Percentiles rank a stretch among this genome's conserved stretches.
These are phyloP conservation scores for Cystoderma amianthinum DNA, from an alignment of 768 basidiomycete genomes.

Conservation along the genomic window DNA sequence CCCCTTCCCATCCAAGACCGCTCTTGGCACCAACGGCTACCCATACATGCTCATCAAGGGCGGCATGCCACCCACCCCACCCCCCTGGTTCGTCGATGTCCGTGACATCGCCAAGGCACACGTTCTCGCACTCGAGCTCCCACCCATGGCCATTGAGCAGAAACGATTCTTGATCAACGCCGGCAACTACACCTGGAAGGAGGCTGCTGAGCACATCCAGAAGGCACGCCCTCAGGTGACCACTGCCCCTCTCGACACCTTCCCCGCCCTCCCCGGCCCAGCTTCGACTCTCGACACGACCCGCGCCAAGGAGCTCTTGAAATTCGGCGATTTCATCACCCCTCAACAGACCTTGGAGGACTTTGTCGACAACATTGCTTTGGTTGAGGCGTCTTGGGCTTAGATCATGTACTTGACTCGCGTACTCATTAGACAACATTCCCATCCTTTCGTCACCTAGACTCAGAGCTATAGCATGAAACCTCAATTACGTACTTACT, in stretches of 20 bases:
- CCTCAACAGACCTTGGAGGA: constrained; percentile 19
- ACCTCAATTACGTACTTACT: too few species aligned
- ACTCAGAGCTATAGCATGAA: too few species aligned
- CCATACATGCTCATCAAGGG: constrained; percentile 20
- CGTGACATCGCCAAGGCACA: constrained; percentile 28
- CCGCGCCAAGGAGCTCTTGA: constrained; percentile 15
- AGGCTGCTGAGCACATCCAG: constrained; percentile 18
- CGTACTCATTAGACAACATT: constrained; percentile 32
- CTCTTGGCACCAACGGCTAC: constrained; percentile 22
- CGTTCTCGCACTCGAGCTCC: constrained; percentile 21
- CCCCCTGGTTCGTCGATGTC: constrained; percentile 25
- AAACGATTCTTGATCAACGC: constrained; percentile 23
- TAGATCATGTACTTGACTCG: constrained; percentile 34
- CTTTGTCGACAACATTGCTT: constrained; percentile 16
- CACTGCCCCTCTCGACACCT: constrained; percentile 6
- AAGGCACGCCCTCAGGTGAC: constrained; percentile 14
- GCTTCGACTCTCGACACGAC: constrained; percentile 8
- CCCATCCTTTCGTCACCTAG: too few species aligned
- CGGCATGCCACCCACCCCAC: constrained; percentile 10
- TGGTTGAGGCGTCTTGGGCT: constrained; percentile 17
- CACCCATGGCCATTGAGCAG: constrained; percentile 12
- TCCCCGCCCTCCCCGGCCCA: constrained; percentile 6
- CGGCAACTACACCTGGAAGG: constrained; percentile 19
- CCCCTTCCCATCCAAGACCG: constrained; percentile 15
- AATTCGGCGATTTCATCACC: constrained; percentile 15